phyloP scores from a whole-genome alignment of 495 filamentous ascomycete species.

The Clavariopsis aquatica region DNA sequence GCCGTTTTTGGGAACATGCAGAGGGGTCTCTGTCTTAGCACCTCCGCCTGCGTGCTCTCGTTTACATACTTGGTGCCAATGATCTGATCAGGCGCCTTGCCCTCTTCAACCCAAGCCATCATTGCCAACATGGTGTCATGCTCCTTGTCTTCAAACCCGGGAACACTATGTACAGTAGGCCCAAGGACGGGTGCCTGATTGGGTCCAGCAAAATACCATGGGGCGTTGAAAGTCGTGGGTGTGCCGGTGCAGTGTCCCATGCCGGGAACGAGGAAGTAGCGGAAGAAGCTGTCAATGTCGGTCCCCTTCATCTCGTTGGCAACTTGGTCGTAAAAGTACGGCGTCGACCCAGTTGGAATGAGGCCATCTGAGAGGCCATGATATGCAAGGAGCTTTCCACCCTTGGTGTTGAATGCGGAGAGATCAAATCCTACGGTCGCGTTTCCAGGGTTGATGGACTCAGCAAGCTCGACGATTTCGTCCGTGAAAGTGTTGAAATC shows the following conservation, averaged over 20 bases:
- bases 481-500: conserved; percentile 47
- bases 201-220: conserved; percentile 45
- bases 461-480: conserved; percentile 47
- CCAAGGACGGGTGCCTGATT: conserved; percentile 27
- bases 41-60: conserved; percentile 31
- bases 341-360: conserved; percentile 49
- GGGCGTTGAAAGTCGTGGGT: conserved; percentile 41
- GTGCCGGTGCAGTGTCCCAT: conserved; percentile 48
- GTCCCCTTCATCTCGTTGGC: conserved; percentile 41
- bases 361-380: conserved; percentile 55
- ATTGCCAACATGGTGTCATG: conserved; percentile 55
- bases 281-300: conserved; percentile 42
- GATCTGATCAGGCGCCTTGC: conserved; percentile 37
- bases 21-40: conserved; percentile 41
- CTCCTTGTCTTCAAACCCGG: conserved; percentile 49
- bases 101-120: conserved; percentile 56
- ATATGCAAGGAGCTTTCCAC: conserved; percentile 59
- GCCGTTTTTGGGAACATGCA: conserved; percentile 41
- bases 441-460: conserved; percentile 49
- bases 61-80: conserved; percentile 42
- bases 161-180: conserved; percentile 37
- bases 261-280: conserved; percentile 52
- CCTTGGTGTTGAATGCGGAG: conserved; percentile 49
- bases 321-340: conserved; percentile 52
- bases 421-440: conserved; percentile 51